Base-by-base conservation (phyloP, 2,329 filamentous ascomycete species). In the Trichophyton simii region DNA sequence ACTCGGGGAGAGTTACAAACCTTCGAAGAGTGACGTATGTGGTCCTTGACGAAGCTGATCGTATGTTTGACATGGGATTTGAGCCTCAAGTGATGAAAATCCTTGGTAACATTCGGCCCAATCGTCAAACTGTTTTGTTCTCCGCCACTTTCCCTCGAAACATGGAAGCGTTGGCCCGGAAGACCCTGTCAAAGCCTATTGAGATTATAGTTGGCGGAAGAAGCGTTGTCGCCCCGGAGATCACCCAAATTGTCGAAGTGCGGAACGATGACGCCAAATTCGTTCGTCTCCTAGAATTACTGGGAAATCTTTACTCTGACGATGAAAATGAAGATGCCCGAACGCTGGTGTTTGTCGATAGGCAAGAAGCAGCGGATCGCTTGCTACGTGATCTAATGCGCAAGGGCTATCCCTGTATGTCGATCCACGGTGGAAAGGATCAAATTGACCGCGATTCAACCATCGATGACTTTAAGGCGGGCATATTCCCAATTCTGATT, bases 31-130 rank as follows among this genome's bases (percentile, higher is more conserved):
- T 96, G 11, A 94, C 90, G 0, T 99, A 97, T 72, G 85, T 96
- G 25, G 94, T 99, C 9, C 83, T 99, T 44, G 94, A 99, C 71
- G 94, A 99, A 76, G 94, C 94, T 57, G 94, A 99, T 75, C 87
- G 94, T 64, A 97, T 99, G 94, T 96, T 97, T 72, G 94, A 99
- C 73, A 97, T 99, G 94, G 94, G 94, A 13, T 99, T 99, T 70
- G 92, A 96, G 75, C 92, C 94, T 1, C 94, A 99, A 73, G 91
- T 99, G 60, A 94, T 94, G 84, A 96, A 95, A 74, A 94, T 99
- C 62, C 86, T 97, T 71, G 85, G 85, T 66, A 96, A 94, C 69
- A 88, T 96, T 72, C 87, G 94, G 57, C 91, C 94, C 0, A 89
- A 96, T 72, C 86, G 89, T 58, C 94, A 99, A 72, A 96, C 91